A percentile compares a stretch with the other conserved stretches of the same genome.
Evolutionary conservation across 106 monocot species (phyloP).

Genomic region (Allium cepa): DNA sequence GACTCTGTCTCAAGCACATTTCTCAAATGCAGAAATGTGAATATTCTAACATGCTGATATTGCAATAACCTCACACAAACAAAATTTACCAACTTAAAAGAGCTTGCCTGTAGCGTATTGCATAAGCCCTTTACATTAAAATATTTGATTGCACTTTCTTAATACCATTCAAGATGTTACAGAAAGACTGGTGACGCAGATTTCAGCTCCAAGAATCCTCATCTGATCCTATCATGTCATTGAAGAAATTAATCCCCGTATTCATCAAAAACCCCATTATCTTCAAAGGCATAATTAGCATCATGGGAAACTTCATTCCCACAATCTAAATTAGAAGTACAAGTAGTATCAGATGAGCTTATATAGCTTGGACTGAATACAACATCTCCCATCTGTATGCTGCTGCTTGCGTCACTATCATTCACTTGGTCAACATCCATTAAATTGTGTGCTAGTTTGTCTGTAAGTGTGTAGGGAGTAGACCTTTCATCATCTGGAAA

Average conservation of each 20-base stretch:
- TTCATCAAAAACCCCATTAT: slow-evolving; percentile 26
- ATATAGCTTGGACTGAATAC: slow-evolving; percentile 5
- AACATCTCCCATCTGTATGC: slow-evolving; percentile 20
- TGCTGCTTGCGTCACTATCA: slow-evolving; percentile 21
- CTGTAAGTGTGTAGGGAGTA: background rate
- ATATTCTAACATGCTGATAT: too few relatives aligned
- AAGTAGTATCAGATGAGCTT: slow-evolving; percentile 23
- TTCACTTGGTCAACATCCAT: slow-evolving; percentile 21
- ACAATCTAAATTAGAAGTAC: slow-evolving; percentile 27
- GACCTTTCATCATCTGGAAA: slow-evolving; percentile 37
- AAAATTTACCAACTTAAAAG: too few relatives aligned
- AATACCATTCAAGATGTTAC: too few relatives aligned
- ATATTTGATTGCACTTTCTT: too few relatives aligned
- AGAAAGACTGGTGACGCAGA: too few relatives aligned
- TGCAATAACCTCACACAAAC: too few relatives aligned
- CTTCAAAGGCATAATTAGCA: slow-evolving; percentile 13
- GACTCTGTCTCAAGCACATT: too few relatives aligned
- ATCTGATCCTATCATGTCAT: too few relatives aligned
- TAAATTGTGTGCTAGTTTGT: background rate
- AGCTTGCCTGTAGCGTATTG: too few relatives aligned
- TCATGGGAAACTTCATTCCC: slow-evolving; percentile 36
- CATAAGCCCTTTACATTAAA: too few relatives aligned
- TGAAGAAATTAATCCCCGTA: slow-evolving; percentile 9
- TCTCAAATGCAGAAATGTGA: too few relatives aligned
- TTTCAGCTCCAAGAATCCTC: too few relatives aligned